Evolutionary conservation across 495 filamentous ascomycete genomes (phyloP).

Genomic region (Trichoderma reesei): DNA sequence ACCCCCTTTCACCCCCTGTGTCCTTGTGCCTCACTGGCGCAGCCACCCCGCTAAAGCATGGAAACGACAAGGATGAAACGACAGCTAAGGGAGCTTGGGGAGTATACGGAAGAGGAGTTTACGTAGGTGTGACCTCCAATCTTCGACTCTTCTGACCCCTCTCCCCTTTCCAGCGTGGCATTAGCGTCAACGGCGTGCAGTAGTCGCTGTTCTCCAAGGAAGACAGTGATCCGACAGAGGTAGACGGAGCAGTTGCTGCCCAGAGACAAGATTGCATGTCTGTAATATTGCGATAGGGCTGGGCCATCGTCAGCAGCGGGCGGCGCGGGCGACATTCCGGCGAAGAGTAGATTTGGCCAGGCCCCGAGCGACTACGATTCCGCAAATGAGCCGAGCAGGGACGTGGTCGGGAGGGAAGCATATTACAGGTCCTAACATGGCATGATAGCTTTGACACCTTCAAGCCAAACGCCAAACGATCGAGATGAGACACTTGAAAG

Average conservation of each 20-base stretch:
- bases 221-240: not conserved
- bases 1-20: not conserved
- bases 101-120: not conserved
- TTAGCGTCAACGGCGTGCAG: not conserved
- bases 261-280: not conserved
- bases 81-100: not conserved
- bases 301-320: not conserved
- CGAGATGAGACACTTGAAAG: not conserved
- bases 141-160: not conserved
- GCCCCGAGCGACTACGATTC: not conserved
- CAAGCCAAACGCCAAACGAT: no score
- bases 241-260: not conserved
- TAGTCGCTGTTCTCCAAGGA: not conserved
- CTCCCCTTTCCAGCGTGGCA: not conserved
- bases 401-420: not conserved
- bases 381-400: not conserved
- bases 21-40: not conserved
- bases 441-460: no score
- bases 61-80: not conserved
- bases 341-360: not conserved
- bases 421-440: no score
- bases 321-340: not conserved
- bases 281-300: not conserved
- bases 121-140: not conserved
- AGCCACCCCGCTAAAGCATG: constrained; percentile 7